A percentile compares a stretch with the other conserved stretches of the same genome.
Evolutionary conservation across 352 stramenopile species (phyloP).

Genomic region (Blastocystis hominis): DNA sequence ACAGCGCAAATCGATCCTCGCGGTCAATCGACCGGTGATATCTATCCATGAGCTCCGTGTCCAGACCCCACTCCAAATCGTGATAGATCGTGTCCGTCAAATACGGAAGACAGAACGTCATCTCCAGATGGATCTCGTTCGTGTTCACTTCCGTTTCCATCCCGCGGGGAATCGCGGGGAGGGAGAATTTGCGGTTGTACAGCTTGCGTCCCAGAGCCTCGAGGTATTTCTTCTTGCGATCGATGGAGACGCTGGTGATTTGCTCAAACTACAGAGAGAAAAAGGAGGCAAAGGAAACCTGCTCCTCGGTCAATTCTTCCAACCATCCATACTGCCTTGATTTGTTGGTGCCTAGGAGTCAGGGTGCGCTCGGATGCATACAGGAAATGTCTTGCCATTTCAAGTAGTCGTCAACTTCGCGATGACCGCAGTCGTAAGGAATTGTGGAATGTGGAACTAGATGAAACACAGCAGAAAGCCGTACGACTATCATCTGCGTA

Average conservation of each 20-base stretch:
- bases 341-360: background rate
- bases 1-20: slow-evolving; percentile 37
- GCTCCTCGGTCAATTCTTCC: background rate
- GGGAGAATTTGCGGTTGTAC: slow-evolving; percentile 48
- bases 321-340: background rate
- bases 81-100: background rate
- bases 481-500: background rate
- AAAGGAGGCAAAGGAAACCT: background rate
- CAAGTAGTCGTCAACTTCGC: slow-evolving; percentile 30
- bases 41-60: background rate
- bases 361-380: background rate
- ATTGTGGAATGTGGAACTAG: background rate
- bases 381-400: slow-evolving; percentile 42
- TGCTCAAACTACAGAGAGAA: background rate
- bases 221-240: background rate
- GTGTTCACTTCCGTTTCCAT: background rate
- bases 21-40: background rate
- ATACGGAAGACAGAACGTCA: slow-evolving; percentile 12
- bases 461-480: background rate
- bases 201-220: slow-evolving; percentile 44
- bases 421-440: slow-evolving; percentile 27
- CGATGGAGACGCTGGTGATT: background rate
- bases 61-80: background rate
- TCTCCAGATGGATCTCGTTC: slow-evolving; percentile 39
- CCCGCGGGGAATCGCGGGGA: slow-evolving; percentile 6